Base-by-base conservation (phyloP, 2,329 filamentous ascomycete species). In the Nothomitra cinnamomea region DNA sequence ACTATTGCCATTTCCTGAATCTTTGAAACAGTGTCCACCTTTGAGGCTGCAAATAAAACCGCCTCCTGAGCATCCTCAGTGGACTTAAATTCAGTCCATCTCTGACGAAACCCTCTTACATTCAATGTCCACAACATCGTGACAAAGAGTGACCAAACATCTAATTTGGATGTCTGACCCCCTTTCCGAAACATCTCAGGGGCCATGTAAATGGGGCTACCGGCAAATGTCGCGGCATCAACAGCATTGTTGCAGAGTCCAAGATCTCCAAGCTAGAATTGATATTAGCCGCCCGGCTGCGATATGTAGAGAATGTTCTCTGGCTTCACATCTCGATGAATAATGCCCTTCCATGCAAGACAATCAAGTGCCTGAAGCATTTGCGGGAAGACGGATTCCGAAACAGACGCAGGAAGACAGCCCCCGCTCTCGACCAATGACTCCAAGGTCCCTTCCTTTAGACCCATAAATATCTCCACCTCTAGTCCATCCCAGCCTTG, bases 281-380 rank as follows among this genome's bases (percentile, higher is more conserved):
- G 19, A 53, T 56, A 56, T 10, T 28, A 8, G 10, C 55, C 53
- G 28, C 53, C 50, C 15, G 47, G 35, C 24, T n/a, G 19, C n/a
- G 54, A 24, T 38, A 48, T 49, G 51, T 45, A 45, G 24, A 82
- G 67, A 10, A 82, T 73, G 58, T 82, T 82, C 52, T 82, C 78
- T 0, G 77, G 78, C 59, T 82, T 82, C 50, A 82, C 67, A 59
- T 82, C 79, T 36, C 79, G 69, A 61, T 82, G 79, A 4, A 77
- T 76, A 45, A 82, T 74, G 40, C 70, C 65, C 6, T 69, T 66
- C 2, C 67, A 63, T 60, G 82, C 78, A 0, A 82, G 64, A 59
- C 79, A 79, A 15, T 76, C 64, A n/a, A 81, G 62, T 1, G 75
- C 79, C 53, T 76, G 71, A 8, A 78, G 61, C 2, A 81, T 64